Evolutionary conservation across 768 basidiomycete species (phyloP).

Genomic region (Floccularia luteovirens): DNA sequence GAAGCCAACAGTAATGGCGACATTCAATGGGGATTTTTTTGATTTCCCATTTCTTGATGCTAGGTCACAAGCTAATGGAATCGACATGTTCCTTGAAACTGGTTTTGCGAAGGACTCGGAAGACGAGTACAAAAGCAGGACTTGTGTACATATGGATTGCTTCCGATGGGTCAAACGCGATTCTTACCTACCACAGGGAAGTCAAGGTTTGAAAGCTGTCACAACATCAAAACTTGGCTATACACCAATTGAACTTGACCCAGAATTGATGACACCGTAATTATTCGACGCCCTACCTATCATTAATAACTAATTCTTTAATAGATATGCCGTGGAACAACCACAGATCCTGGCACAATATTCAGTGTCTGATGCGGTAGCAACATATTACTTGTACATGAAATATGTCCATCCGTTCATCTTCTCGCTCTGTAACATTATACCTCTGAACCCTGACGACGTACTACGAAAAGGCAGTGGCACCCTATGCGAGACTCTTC

Average conservation of each 20-base stretch:
- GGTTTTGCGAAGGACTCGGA: conserved; percentile 90
- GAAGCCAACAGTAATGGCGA: conserved; percentile 95
- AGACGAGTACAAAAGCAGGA: conserved; percentile 90
- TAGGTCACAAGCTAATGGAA: conserved; percentile 77
- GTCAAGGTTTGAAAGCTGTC: conserved; percentile 97
- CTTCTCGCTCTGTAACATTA: conserved; percentile 98
- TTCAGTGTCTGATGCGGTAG: conserved; percentile 98
- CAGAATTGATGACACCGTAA: conserved; percentile 98
- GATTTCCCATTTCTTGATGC: conserved; percentile 97
- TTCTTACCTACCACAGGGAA: conserved; percentile 96
- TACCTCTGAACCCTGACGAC: conserved; percentile 93
- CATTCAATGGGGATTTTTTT: conserved; percentile 99
- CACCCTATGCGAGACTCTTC: conserved; percentile 92
- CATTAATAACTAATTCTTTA: not conserved
- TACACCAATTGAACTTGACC: conserved; percentile 94
- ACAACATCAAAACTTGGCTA: conserved; percentile 96
- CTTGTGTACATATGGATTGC: conserved; percentile 97
- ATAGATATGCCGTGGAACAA: conserved; percentile 91
- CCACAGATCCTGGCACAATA: conserved; percentile 94
- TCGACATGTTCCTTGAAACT: conserved; percentile 94
- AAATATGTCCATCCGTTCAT: conserved; percentile 99
- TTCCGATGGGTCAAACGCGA: conserved; percentile 99
- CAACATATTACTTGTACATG: conserved; percentile 99
- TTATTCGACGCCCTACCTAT: conserved; percentile 18
- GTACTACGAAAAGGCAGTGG: conserved; percentile 94